Evolutionary conservation across 352 stramenopile species (phyloP), one percentile per base, ranked within the genome.

Genomic region (Globisporangium paroecandrum): DNA sequence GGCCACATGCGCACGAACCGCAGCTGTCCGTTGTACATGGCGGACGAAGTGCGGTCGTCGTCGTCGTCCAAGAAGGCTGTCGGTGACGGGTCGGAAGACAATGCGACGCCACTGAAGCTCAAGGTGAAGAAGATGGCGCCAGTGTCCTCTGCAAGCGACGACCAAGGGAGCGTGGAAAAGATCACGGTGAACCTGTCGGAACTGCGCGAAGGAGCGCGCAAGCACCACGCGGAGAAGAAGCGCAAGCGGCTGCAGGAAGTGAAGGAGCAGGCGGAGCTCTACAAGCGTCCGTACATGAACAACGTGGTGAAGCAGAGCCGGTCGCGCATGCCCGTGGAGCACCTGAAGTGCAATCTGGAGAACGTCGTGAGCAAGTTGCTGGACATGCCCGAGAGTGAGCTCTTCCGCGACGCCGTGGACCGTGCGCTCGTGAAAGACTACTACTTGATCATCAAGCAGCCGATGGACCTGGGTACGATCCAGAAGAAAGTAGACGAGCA

Each of bases 1-100:
- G 87, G 87, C 4, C 87, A 95, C 68, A 95, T 95, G 82, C 85
- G 85, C 47, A 95, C 85, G 20, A 95, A 95, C 58, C 82, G 87
- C 22, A 93, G 81, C 32, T 95, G 87, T 58, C 85, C 85, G 10
- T 67, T 95, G 59, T 95, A 91, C 68, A 93, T 93, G 85, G 85
- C 85, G 0, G 81, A 91, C 68, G 79, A 88, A 41, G 65, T 72
- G 15, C 73, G 75, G 10, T 62, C 58, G 24, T 46, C 27, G 5
- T 60, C 25, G 27, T 32, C 55, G 8, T 62, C 72, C 12, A 88
- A 85, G 43, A 85, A 82, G 34, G 15, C 12, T 18, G 47, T 68
- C 25, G 63, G 43, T 58, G 72, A 49, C 9, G 58, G 22, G n/a
- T 27, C 46, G 22, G 49, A 74, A 34, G 53, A 61, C 13, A 68